These are phyloP conservation scores for Chaetothyriales sp. DNA, from an alignment of 2,329 filamentous ascomycete genomes.

Conservation along the genomic window DNA sequence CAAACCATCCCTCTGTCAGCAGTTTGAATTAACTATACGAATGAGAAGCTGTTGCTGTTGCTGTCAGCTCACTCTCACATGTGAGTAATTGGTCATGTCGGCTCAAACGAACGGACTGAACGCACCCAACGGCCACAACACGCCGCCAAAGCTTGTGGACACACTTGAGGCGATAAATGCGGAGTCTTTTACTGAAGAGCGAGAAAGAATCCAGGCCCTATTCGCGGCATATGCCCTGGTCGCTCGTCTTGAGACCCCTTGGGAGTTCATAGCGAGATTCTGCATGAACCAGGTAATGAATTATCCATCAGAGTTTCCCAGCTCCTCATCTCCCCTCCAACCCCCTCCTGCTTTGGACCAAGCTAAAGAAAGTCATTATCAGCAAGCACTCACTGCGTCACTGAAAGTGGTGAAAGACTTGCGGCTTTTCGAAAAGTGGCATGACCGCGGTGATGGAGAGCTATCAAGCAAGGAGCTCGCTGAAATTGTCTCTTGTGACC, in stretches of 20 bases:
- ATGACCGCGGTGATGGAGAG: background rate
- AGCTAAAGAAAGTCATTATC: background rate
- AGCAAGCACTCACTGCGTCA: background rate
- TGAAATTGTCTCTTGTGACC: background rate
- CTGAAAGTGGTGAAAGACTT: background rate
- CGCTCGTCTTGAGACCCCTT: background rate
- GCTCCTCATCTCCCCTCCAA: background rate
- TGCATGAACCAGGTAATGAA: background rate
- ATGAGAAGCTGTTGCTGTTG: background rate
- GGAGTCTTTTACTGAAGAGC: background rate
- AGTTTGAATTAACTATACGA: background rate
- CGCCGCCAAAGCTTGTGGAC: background rate
- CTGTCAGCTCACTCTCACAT: background rate
- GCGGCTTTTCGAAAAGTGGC: background rate
- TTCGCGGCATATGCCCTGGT: background rate
- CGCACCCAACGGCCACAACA: background rate
- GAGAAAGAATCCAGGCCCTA: background rate
- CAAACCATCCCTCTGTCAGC: background rate
- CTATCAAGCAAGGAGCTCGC: background rate
- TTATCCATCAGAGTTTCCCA: too few relatives aligned
- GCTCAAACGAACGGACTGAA: background rate
- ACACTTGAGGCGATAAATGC: background rate
- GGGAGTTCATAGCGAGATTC: background rate
- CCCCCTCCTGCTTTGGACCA: background rate
- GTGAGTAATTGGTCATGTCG: background rate